Conservation (phyloP, 2,329 filamentous ascomycete genomes). For the Botrytis sinoallii region DNA sequence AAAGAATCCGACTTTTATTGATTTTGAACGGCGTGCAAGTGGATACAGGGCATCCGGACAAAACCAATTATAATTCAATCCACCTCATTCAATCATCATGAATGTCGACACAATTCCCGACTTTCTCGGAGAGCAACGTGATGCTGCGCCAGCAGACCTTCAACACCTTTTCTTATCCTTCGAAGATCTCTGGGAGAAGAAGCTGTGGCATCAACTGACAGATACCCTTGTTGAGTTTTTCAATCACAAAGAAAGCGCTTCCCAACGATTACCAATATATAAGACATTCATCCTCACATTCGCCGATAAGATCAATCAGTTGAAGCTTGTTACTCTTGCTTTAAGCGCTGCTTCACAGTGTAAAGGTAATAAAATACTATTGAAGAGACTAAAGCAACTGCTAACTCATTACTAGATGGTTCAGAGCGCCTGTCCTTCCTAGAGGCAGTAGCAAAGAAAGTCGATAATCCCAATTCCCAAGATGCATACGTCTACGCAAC, state of each 20-base stretch:
- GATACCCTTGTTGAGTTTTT: slow-evolving; percentile 87
- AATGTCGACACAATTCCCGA: slow-evolving; percentile 84
- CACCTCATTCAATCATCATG: slow-evolving; percentile 51
- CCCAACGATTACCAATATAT: slow-evolving; percentile 86
- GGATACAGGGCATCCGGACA: neutral
- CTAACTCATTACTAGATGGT: slow-evolving; percentile 59
- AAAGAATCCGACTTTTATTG: neutral
- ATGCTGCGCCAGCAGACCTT: slow-evolving; percentile 80
- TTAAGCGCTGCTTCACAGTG: slow-evolving; percentile 84
- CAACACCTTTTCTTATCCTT: slow-evolving; percentile 87
- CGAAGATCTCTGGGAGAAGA: slow-evolving; percentile 96
- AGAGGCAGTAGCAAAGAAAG: slow-evolving; percentile 76
- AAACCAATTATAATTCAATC: neutral
- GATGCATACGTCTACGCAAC: slow-evolving; percentile 94
- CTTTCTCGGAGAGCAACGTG: slow-evolving; percentile 87
- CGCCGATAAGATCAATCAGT: slow-evolving; percentile 97
- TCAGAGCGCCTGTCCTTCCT: slow-evolving; percentile 84
- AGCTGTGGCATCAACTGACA: slow-evolving; percentile 98
- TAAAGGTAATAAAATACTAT: slow-evolving; percentile 52
- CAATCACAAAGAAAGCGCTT: slow-evolving; percentile 72
- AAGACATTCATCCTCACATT: slow-evolving; percentile 94
- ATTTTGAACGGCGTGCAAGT: neutral
- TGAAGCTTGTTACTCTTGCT: slow-evolving; percentile 91
- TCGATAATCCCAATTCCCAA: slow-evolving; percentile 88
- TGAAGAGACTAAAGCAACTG: neutral